Percentiles rank a stretch among this genome's conserved stretches.
phyloP scores from a whole-genome alignment of 2,329 filamentous ascomycete genomes.

The Epichloe gansuensis region DNA sequence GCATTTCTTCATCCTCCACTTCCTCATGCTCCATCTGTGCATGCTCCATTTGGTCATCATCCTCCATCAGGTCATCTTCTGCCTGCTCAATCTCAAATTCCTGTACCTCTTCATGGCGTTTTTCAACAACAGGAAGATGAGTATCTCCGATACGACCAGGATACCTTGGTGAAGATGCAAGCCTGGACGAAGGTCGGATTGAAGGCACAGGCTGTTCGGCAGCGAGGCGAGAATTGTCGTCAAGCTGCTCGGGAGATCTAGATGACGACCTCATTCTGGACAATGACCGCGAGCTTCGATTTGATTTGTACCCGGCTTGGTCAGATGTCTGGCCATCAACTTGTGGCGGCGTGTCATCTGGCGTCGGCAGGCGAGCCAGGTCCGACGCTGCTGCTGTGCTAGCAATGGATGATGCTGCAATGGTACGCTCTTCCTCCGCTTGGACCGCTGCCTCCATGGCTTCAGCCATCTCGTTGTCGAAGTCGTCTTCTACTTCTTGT shows the following conservation, averaged over 20 bases:
- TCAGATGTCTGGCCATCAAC: slow-evolving; percentile 11
- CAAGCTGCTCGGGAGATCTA: neutral
- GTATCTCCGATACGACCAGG: neutral
- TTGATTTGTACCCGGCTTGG: slow-evolving; percentile 11
- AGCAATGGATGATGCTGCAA: slow-evolving; percentile 17
- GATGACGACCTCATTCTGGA: neutral
- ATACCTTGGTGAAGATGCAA: slow-evolving; percentile 2
- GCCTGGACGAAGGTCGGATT: neutral
- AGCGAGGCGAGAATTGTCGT: neutral
- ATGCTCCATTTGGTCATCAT: neutral
- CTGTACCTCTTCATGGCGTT: neutral
- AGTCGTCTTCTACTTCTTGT: slow-evolving; percentile 1
- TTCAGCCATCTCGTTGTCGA: slow-evolving; percentile 1
- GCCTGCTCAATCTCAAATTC: neutral
- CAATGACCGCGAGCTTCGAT: neutral
- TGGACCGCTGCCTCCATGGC: slow-evolving; percentile 6
- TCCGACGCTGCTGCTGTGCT: slow-evolving; percentile 24
- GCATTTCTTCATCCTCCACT: slow-evolving; percentile 6
- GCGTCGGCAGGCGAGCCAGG: slow-evolving; percentile 36
- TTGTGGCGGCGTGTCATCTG: slow-evolving; percentile 37
- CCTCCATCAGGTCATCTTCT: neutral
- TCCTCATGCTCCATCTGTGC: slow-evolving; percentile 1
- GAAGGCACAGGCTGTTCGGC: neutral
- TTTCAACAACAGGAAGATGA: neutral
- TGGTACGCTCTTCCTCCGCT: neutral